Conservation (phyloP, 345 rosid species). For the Turritis glabra region DNA sequence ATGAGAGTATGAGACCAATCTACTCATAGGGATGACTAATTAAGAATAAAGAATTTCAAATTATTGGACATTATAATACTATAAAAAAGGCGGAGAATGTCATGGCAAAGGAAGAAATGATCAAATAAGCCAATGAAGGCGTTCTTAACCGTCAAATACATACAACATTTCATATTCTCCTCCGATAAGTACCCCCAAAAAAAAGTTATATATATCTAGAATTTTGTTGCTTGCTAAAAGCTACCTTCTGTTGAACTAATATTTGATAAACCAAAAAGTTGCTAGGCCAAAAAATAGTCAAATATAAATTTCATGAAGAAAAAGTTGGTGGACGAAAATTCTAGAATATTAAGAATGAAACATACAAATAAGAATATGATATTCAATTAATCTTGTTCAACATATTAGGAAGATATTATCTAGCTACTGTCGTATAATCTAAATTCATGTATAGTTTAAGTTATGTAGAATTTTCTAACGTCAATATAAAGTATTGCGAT, state of each 20-base stretch:
- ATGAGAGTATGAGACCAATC: conserved; percentile 25
- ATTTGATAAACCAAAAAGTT: not conserved
- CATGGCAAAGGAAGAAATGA: conserved; percentile 5
- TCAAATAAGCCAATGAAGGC: conserved; percentile 30
- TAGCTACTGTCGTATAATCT: not conserved
- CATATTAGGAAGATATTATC: not conserved
- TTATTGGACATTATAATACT: conserved; percentile 16
- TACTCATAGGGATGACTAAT: conserved; percentile 18
- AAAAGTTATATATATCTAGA: too few species aligned
- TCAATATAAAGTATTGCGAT: conserved; percentile 17
- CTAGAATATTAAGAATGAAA: not conserved
- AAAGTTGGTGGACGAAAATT: conserved; percentile 10
- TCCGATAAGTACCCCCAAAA: too few species aligned
- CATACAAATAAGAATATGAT: not conserved
- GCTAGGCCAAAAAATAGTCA: conserved; percentile 4
- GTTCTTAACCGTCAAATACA: conserved; percentile 31
- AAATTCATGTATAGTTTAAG: not conserved
- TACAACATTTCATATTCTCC: conserved; percentile 28
- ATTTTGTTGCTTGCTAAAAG: too few species aligned
- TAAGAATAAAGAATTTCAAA: conserved; percentile 21
- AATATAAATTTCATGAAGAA: not conserved
- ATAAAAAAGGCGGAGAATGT: not conserved
- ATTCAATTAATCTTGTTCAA: not conserved
- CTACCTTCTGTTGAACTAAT: not conserved
- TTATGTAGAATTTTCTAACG: not conserved